These are phyloP conservation scores for Oehlia diaphana DNA, from an alignment of 192 early-diverging fungal species.

Conservation along the genomic window DNA sequence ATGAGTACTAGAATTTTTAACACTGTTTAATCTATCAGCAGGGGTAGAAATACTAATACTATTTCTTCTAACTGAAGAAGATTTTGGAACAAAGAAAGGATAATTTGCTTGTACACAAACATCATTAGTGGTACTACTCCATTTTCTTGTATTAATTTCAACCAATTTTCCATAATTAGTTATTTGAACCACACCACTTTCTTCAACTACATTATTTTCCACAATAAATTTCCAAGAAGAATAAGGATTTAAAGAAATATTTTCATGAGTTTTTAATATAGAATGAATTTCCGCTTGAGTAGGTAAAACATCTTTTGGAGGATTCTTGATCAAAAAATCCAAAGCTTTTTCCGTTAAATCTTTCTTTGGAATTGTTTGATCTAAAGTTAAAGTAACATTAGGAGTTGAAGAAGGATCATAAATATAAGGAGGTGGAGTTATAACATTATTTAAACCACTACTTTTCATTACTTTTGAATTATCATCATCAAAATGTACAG, in stretches of 20 bases:
- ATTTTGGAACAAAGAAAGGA: not conserved
- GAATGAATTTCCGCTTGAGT: not conserved
- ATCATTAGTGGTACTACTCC: not conserved
- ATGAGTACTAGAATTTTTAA: not conserved
- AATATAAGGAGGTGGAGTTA: not conserved
- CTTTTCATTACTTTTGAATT: not conserved
- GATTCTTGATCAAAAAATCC: not conserved
- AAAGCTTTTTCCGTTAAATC: not conserved
- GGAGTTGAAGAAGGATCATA: not conserved
- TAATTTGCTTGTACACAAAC: conserved; percentile 2
- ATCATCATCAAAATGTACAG: not conserved
- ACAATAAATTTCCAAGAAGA: not conserved
- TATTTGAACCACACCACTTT: not conserved
- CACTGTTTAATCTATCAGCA: not conserved
- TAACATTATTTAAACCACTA: not conserved
- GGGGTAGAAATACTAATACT: not conserved
- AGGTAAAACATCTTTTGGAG: not conserved
- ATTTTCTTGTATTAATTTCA: not conserved
- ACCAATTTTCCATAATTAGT: not conserved
- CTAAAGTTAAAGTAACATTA: not conserved
- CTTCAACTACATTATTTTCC: not conserved
- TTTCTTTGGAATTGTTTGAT: not conserved
- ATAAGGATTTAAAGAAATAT: not conserved
- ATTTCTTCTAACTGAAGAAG: not conserved
- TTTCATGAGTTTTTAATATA: not conserved